Base-by-base conservation (phyloP, 768 basidiomycete species). In the Trametopsis cervina region DNA sequence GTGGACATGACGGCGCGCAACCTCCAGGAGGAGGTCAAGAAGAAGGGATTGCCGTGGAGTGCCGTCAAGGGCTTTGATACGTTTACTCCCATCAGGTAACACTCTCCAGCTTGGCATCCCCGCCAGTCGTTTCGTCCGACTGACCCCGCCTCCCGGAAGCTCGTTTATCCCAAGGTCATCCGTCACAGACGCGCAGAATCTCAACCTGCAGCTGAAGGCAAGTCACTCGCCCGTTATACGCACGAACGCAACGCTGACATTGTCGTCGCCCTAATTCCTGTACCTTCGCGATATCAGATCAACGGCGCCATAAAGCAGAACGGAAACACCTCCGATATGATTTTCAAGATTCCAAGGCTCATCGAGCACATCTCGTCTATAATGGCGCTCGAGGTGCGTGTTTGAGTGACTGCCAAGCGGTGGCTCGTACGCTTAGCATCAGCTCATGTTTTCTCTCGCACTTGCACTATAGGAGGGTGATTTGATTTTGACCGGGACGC, bases 1-100 rank as follows among this genome's bases (percentile, higher is more conserved):
- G 86, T 97, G 46, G 95, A 98, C 62, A 88, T 97, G 85, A 98
- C 96, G 1, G 96, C 86, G 5, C 79, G 96, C 12, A 98, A 98
- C 68, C 69, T 97, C 61, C 96, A 99, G 64, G 88, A 96, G 47
- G 81, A 81, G 41, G 89, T 89, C 42, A 95, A 95, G 71, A 88
- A 85, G 60, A 83, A 81, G 42, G 91, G 96, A 9, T 75, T 98
- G n/a, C 96, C 96, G 1, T 99, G 96, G 96, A 82, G 85, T n/a
- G 77, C 93, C 10, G 89, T 85, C 2, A 98, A 99, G 66, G 95
- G 95, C 1, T 96, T 97, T 56, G 95, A 99, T 64, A 94, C 92
- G 0, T 98, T 94, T 69, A 91, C 89, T 4, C 93, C 93, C 2
- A 77, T 95, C 54, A 85, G 92, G 91, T 89, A 59, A 36, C 65